These are phyloP conservation scores for Copromyces sp. DNA, from an alignment of 495 filamentous ascomycete genomes.

Conservation along the genomic window DNA sequence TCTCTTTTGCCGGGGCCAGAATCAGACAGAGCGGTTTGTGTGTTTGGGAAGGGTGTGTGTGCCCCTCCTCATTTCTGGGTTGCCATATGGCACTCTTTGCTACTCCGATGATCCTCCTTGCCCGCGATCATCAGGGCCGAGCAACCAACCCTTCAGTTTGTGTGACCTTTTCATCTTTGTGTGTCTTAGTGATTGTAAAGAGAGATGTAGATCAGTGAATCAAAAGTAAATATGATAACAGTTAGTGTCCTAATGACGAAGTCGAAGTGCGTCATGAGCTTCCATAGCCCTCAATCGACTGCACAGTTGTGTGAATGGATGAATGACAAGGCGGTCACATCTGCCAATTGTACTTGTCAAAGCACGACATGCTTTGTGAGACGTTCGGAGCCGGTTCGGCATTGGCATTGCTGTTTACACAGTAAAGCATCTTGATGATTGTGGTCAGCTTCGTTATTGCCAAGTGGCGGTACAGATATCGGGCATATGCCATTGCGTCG, in stretches of 20 bases:
- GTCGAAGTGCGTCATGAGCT: not conserved
- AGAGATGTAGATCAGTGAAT: not conserved
- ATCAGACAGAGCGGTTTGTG: not conserved
- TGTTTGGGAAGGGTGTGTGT: not conserved
- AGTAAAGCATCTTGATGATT: not conserved
- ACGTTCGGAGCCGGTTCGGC: not conserved
- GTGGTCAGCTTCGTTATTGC: not conserved
- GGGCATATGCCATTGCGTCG: not conserved
- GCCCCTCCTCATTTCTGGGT: not conserved
- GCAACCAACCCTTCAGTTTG: not conserved
- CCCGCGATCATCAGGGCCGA: not conserved
- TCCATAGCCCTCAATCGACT: not conserved
- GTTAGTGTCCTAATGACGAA: not conserved
- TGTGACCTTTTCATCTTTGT: not conserved
- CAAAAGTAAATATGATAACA: not conserved
- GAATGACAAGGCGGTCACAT: not conserved
- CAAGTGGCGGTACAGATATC: not conserved
- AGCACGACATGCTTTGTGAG: not conserved
- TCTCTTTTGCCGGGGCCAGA: not conserved
- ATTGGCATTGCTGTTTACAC: not conserved
- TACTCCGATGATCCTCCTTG: not conserved
- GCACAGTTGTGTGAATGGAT: not conserved
- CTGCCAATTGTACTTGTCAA: not conserved
- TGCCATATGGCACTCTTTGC: not conserved
- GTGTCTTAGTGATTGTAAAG: not conserved